Conservation (phyloP, 1,284 basidiomycete genomes). For the Leccinum pallidistipes region DNA sequence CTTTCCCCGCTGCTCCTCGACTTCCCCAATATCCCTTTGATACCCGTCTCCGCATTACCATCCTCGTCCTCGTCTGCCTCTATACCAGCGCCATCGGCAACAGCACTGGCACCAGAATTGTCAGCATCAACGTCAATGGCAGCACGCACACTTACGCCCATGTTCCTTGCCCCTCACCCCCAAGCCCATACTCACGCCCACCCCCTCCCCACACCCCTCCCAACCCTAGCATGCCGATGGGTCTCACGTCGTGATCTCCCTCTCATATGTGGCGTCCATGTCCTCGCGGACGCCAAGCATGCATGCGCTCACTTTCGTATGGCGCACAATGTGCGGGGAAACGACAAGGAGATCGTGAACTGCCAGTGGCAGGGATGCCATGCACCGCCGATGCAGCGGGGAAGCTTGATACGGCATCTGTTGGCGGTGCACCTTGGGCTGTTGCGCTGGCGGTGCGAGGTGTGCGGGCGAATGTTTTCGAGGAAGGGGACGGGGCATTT, state of each 20-base stretch:
- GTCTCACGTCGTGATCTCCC: not conserved
- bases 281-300: slow-evolving; percentile 10
- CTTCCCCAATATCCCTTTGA: not conserved
- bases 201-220: not conserved
- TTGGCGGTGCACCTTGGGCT: slow-evolving; percentile 20
- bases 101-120: not conserved
- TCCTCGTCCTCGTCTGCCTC: not conserved
- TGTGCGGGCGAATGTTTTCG: slow-evolving; percentile 17
- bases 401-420: slow-evolving; percentile 21
- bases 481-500: slow-evolving; percentile 16
- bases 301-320: slow-evolving; percentile 18
- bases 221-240: slow-evolving; percentile 14
- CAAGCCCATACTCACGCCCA: not conserved
- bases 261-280: slow-evolving; percentile 10
- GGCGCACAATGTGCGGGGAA: slow-evolving; percentile 18
- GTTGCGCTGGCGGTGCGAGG: slow-evolving; percentile 19
- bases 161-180: not conserved
- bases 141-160: not conserved
- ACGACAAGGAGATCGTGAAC: slow-evolving; percentile 12
- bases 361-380: slow-evolving; percentile 17
- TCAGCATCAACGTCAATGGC: not conserved
- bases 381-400: slow-evolving; percentile 22
- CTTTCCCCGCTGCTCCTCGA: slow-evolving; percentile 11
- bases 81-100: not conserved
- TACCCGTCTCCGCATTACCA: not conserved